Evolutionary conservation across 352 stramenopile species (phyloP).

Genomic region (Elongisporangium prolatum): DNA sequence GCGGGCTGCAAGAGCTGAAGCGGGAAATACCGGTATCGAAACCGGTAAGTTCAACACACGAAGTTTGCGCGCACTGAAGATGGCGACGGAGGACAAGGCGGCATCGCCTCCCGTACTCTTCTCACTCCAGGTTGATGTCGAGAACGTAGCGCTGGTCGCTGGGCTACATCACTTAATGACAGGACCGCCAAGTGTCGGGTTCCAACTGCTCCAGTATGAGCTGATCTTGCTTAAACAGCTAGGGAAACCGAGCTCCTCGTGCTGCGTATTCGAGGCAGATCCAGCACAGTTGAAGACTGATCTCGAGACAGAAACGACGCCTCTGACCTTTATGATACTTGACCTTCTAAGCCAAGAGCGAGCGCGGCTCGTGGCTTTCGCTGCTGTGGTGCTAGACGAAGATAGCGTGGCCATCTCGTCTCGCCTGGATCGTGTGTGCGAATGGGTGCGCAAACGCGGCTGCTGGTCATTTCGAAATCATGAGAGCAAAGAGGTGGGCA

Average conservation of each 20-base stretch:
- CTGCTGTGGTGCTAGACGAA: slow-evolving; percentile 14
- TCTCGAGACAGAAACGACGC: slow-evolving; percentile 17
- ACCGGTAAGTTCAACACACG: no score
- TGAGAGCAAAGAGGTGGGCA: slow-evolving; percentile 11
- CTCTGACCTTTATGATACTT: slow-evolving; percentile 29
- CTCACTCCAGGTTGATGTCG: slow-evolving; percentile 37
- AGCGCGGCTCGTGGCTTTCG: slow-evolving; percentile 30
- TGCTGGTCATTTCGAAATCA: slow-evolving; percentile 34
- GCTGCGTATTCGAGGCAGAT: slow-evolving; percentile 28
- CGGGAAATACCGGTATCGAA: no score
- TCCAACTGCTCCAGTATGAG: slow-evolving; percentile 47
- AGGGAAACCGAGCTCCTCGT: background rate
- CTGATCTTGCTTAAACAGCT: slow-evolving; percentile 38
- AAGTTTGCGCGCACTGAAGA: no score
- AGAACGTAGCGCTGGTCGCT: slow-evolving; percentile 11
- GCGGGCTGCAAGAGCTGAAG: no score
- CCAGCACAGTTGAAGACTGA: slow-evolving; percentile 18
- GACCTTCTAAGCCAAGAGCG: slow-evolving; percentile 25
- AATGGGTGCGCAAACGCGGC: slow-evolving; percentile 34
- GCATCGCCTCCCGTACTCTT: slow-evolving; percentile 21
- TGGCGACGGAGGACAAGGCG: no score
- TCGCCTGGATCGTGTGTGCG: slow-evolving; percentile 23
- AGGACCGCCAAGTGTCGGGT: slow-evolving; percentile 14
- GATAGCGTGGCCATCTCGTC: background rate
- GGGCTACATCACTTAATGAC: slow-evolving; percentile 6